Evolutionary conservation across 2,329 filamentous ascomycete genomes (phyloP), one percentile per base, ranked within the genome.

Genomic region (Xylaria sp.): DNA sequence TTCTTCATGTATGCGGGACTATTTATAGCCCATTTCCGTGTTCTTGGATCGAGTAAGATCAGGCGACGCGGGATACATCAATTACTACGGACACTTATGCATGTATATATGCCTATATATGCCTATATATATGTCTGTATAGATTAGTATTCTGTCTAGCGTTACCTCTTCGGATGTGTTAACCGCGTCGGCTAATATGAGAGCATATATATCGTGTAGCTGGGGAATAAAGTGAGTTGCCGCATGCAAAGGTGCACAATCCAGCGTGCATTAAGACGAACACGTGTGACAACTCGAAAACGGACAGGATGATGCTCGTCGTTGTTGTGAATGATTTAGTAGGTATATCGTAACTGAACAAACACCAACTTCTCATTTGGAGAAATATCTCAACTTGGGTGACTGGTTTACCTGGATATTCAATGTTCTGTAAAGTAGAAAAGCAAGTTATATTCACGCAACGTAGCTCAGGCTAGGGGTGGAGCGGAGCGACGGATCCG

Each of bases 171-270:
- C 68, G 65, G 68, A 70, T 68, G 31, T 56, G 65, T 58, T 57
- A 63, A 63, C 68, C 61, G 65, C 65, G 53, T 66, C 65, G 65
- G 68, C 68, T 68, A 65, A 68, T 70, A 65, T 64, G 56, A 49
- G 33, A 57, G 63, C 53, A 64, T 67, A 48, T 17, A 61, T 64
- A 46, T 23, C 31, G 59, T 63, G 20, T 58, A 56, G 20, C 44
- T 40, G 48, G 28, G 56, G 33, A 58, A 36, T 10, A n/a, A 33
- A 53, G 40, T 53, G 44, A 31, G 59, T 59, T 49, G 54, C 60
- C 48, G 59, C 59, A 63, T 59, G 53, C 65, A 26, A 51, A 59
- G 20, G 6, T 31, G 17, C 9, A 20, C 7, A 28, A 36, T 38
- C 53, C 23, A n/a, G 26, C 15, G 26, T 53, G 26, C 9, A n/a